Evolutionary conservation across 2,329 filamentous ascomycete species (phyloP), one percentile per base, ranked within the genome.

Genomic region (Diaporthe aspalathi): DNA sequence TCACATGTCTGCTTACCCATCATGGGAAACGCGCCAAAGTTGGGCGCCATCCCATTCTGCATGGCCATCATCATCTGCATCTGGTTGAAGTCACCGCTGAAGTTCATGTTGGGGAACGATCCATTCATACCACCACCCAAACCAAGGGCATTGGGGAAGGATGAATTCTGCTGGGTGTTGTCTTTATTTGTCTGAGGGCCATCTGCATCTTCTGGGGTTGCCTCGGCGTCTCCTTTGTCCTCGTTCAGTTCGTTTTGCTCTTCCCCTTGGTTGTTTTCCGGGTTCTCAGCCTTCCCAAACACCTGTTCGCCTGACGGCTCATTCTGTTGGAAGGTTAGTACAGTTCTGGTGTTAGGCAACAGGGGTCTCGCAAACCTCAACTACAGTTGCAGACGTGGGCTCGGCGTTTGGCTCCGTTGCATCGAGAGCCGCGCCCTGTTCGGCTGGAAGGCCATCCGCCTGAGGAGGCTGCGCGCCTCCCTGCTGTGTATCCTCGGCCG

Each of bases 61-160:
- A 94, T 88, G 81, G 90, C 85, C 90, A 93, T 92, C 91, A 93
- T 89, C 90, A 90, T 89, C 81, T 93, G 92, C 90, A 95, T 93
- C 85, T 71, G 72, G 66, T 90, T 92, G 81, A 93, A 91, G 76
- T 92, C 90, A 71, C 87, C 88, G 73, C 87, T 86, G 77, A 88
- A 92, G 77, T 86, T 87, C 86, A 91, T 89, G 74, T 85, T 86
- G 32, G 86, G 79, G 75, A 91, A 90, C 73, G 82, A 83, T 72
- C 85, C 84, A 74, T 84, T 85, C 77, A 80, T 82, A 32, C 79
- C 76, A 47, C 79, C 75, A 43, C 83, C 83, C 53, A 80, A 77
- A 45, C 77, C 78, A 72, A 76, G 75, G 72, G 75, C 79, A 69
- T 76, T 77, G 53, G 75, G 73, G 68, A 75, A 73, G 52, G 80